Percentiles rank a stretch among this genome's conserved stretches.
Conservation (phyloP, 345 rosid species). For the Eucalyptus lansdowneana region DNA sequence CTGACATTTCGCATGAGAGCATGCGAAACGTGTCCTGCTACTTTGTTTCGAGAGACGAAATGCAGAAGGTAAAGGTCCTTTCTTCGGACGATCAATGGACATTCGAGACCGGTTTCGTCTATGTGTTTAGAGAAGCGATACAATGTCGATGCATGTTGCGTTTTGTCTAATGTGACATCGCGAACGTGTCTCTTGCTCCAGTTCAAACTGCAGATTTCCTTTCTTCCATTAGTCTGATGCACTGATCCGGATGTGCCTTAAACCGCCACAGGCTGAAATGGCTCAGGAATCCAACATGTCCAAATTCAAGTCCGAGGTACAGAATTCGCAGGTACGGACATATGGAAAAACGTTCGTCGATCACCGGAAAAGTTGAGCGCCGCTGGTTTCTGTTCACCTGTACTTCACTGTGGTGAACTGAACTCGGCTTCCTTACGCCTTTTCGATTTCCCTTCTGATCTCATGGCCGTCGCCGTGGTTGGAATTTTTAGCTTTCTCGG, state of each 20-base stretch:
- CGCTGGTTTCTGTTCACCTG: background rate
- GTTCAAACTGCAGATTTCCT: background rate
- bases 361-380: background rate
- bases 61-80: slow-evolving; percentile 56
- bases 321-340: slow-evolving; percentile 54
- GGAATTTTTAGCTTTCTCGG: background rate
- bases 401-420: background rate
- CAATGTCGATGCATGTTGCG: background rate
- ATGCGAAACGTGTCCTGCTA: slow-evolving; percentile 69
- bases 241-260: background rate
- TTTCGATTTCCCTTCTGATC: background rate
- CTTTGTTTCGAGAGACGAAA: slow-evolving; percentile 62
- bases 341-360: background rate
- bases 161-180: background rate
- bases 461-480: background rate
- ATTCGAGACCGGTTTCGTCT: background rate
- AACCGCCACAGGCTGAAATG: slow-evolving; percentile 44
- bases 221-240: background rate
- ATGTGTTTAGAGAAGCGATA: background rate
- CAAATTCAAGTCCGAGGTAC: slow-evolving; percentile 68
- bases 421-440: background rate
- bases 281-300: slow-evolving; percentile 62
- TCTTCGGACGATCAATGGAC: background rate
- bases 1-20: slow-evolving; percentile 63
- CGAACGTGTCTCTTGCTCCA: background rate